These are phyloP conservation scores for Lentithecium fluviatile DNA, from an alignment of 495 filamentous ascomycete genomes.

Conservation along the genomic window DNA sequence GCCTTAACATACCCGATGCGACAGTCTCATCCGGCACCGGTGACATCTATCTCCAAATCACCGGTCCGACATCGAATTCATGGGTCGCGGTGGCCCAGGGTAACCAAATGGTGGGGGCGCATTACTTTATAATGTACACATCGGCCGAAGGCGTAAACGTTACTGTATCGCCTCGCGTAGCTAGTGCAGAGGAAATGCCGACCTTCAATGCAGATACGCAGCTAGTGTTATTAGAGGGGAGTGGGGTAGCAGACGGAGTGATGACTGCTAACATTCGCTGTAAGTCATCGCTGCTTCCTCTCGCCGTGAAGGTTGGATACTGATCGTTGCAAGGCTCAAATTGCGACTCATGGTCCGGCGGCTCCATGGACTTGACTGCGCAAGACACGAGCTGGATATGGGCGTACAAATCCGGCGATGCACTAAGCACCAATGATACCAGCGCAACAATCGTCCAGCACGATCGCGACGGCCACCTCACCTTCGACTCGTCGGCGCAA, in stretches of 20 bases:
- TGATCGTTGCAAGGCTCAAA: constrained; percentile 48
- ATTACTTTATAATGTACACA: constrained; percentile 46
- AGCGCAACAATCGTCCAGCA: constrained; percentile 59
- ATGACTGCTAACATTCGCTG: constrained; percentile 47
- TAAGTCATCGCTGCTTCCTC: constrained; percentile 5
- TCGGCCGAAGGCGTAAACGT: constrained; percentile 39
- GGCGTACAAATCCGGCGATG: constrained; percentile 57
- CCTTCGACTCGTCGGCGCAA: constrained; percentile 54
- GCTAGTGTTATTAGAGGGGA: constrained; percentile 42
- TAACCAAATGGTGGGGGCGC: constrained; percentile 37
- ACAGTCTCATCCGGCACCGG: constrained; percentile 41
- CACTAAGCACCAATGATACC: constrained; percentile 55
- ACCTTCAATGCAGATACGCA: constrained; percentile 34
- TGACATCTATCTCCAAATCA: constrained; percentile 46
- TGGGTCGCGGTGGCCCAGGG: constrained; percentile 45
- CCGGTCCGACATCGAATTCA: constrained; percentile 38
- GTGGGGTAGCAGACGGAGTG: constrained; percentile 38
- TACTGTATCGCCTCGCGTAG: constrained; percentile 42
- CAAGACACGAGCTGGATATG: constrained; percentile 62
- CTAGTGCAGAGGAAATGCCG: constrained; percentile 33
- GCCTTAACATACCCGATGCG: constrained; percentile 40
- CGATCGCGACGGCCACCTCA: constrained; percentile 52
- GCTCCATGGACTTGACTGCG: constrained; percentile 47
- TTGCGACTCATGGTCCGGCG: constrained; percentile 57
- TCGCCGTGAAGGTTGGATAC: not conserved